Evolutionary conservation across 2,329 filamentous ascomycete species (phyloP), one percentile per base, ranked within the genome.

Genomic region (Zalaria sp.): DNA sequence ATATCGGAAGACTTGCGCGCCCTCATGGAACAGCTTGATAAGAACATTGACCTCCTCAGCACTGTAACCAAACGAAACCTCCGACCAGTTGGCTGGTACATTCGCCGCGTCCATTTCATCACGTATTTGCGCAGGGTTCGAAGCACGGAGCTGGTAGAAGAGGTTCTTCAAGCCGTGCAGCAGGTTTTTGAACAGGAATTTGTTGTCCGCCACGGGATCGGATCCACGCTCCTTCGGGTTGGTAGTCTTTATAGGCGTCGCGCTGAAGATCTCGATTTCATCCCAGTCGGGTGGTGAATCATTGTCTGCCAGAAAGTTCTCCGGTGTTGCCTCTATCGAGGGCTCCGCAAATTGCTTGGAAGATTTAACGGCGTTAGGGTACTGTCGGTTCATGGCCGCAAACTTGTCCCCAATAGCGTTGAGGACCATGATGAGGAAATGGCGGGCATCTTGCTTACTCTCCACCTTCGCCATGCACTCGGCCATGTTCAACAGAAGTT

Each of bases 391-490:
- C 91, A 99, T 98, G 2, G 87, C 80, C 1, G 88, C 88, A 57
- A 98, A 96, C 58, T 98, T 99, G 57, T 98, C 91, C 38, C 85
- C 91, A 51, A 98, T 96, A 6, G 93, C 91, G 61, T 96, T 93
- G 43, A 99, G 67, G 36, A 99, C 96, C 78, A 93, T 91, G 56
- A 98, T 86, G 46, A 98, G 67, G 58, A 94, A 94, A 59, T 96
- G 88, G 4, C 93, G 80, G 25, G 91, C 91, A 59, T 98, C 89
- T 35, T 82, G 78, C 65, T 96, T 98, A 57, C 94, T 85, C 18
- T 83, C 81, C 52, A 98, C 74, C 60, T 89, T 93, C 1, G 88
- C 85, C 55, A 98, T 99, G 58, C 86, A 93, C 55, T 98, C 93
- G 0, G 89, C 91, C 86, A 99, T 93, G 59, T 98, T 99, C 8